Evolutionary conservation across 352 stramenopile species (phyloP), one percentile per base, ranked within the genome.

Genomic region (Globisporangium nodosum): DNA sequence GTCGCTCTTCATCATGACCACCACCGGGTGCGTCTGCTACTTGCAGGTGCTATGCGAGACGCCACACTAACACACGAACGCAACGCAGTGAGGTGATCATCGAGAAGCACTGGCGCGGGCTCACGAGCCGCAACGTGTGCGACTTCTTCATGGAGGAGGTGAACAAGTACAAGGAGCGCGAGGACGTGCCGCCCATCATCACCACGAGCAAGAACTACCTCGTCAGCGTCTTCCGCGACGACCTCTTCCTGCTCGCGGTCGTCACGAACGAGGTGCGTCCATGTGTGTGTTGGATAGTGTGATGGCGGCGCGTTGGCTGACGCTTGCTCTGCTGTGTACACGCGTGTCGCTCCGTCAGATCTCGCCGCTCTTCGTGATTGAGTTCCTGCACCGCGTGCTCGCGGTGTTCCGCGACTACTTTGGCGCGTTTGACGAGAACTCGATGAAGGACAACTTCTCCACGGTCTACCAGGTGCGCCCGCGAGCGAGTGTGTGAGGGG

Each of bases 381-480:
- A 99, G 80, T 99, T 99, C 61, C 67, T 99, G 48, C 95, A 99
- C 71, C 85, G 96, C 20, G 83, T 99, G 16, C 79, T 97, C 24
- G 93, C 97, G 20, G 97, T 98, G 5, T 98, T 99, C 65, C 83
- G 90, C 15, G 87, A 98, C 48, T 99, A 99, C 71, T 98, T 99
- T 76, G 95, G 93, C 58, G 88, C 87, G 15, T 96, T 97, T 33
- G 94, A 99, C 65, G 96, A 99, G 65, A 92, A 85, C 60, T 89
- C 94, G 5, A 97, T 99, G 68, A 99, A 98, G 73, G 95, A 99
- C 65, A 98, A 98, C 71, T 99, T 99, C 70, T 96, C 86, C 7
- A 98, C 90, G 0, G 92, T 97, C 20, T 98, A 98, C 71, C 92
- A 98, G 70, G 70, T 97, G 52, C 33, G 37, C 24, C 5, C 56